Evolutionary conservation across 2,329 filamentous ascomycete species (phyloP), one percentile per base, ranked within the genome.

Genomic region (Zymoseptoria passerinii): DNA sequence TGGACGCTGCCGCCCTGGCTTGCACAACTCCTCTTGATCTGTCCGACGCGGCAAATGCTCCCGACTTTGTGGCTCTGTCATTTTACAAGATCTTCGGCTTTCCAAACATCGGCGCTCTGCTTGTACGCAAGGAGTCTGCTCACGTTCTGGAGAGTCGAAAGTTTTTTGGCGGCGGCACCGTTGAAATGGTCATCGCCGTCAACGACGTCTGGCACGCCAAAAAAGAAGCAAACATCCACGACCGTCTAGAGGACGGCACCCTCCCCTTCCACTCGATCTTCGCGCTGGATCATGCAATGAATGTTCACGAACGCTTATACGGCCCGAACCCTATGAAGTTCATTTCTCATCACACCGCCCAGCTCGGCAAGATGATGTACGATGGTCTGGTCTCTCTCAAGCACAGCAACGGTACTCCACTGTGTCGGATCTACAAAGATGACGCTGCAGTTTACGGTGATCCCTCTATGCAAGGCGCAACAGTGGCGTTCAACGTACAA

Each of bases 141-240:
- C 77, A 83, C 60, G 77, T 84, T 55, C 77, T 81, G 50, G 78
- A 76, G 54, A 74, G 77, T 56, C 76, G 83, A 48, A 80, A 76
- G 60, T 89, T 86, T 67, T 88, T 89, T 66, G 86, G 84, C 19
- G 86, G 86, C 28, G 86, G 85, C 8, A 88, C 86, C 1, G 81
- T 85, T 44, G 79, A 81, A 54, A 82, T 84, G 77, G 79, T 85
- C 27, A 78, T 80, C 5, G 75, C 78, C 19, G 70, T 80, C 49
- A 77, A 76, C 16, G 71, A 75, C n/a, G 73, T 74, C 4, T 86
- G 77, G 82, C 81, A 81, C 67, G 77, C 76, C 29, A 82, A 76
- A 62, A 85, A 80, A 56, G 64, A 75, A 62, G 78, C 76, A 54
- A 75, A 76, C 51, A 72, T 85, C 3, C 83, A 87, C 65, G 82